Percentiles rank a stretch among this genome's conserved stretches.
These are phyloP conservation scores for Ophiocordyceps robertsii DNA, from an alignment of 2,329 filamentous ascomycete species.

Conservation along the genomic window DNA sequence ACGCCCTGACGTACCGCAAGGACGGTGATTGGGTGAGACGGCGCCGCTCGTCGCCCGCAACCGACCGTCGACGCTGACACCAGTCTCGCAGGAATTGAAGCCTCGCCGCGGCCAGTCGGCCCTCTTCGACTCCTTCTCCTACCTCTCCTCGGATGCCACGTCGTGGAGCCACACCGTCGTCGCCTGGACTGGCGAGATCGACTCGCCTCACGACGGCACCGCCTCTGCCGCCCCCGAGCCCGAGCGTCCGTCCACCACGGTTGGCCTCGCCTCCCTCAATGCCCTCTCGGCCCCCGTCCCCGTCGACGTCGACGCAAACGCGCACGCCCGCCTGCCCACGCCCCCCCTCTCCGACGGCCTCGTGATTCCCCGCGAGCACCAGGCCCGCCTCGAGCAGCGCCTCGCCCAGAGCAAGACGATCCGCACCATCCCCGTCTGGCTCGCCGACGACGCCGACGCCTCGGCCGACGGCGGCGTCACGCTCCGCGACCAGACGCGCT, in stretches of 20 bases:
- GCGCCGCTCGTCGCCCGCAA: neutral
- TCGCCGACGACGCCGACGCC: constrained; percentile 62
- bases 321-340: constrained; percentile 37
- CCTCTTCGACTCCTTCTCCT: constrained; percentile 79
- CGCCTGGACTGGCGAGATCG: constrained; percentile 88
- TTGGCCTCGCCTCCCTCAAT: constrained; percentile 46
- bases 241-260: constrained; percentile 26
- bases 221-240: constrained; percentile 34
- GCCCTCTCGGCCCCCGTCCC: constrained; percentile 71
- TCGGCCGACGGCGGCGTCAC: constrained; percentile 48
- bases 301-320: constrained; percentile 33
- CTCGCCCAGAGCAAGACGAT: constrained; percentile 61
- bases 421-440: constrained; percentile 77
- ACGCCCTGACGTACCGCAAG: constrained; percentile 44
- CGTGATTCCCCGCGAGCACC: constrained; percentile 56
- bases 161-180: constrained; percentile 89
- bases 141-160: constrained; percentile 70
- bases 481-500: constrained; percentile 71
- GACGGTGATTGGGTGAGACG: constrained; percentile 45
- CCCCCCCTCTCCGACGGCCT: constrained; percentile 54
- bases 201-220: constrained; percentile 29
- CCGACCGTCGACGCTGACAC: neutral
- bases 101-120: constrained; percentile 78
- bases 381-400: constrained; percentile 59
- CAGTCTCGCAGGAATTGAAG: constrained; percentile 49